A percentile compares a stretch with the other conserved stretches of the same genome.
These are phyloP conservation scores for Euphorbia corollata DNA, from an alignment of 441 rosid genomes.

Conservation along the genomic window DNA sequence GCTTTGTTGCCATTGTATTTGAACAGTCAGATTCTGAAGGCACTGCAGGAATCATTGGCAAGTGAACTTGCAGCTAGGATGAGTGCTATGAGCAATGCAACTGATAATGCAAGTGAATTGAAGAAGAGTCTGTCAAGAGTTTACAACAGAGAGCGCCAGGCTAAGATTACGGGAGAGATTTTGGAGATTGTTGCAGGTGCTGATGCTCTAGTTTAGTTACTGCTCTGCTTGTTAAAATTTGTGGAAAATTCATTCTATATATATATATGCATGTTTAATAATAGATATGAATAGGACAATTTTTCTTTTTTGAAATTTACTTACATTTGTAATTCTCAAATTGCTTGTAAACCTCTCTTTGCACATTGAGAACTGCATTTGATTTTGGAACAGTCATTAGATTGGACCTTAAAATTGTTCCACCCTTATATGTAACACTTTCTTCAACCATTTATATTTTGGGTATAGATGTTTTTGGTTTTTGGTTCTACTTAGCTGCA, in stretches of 20 bases:
- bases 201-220: constrained; percentile 38
- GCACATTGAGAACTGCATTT: constrained; percentile 29
- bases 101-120: constrained; percentile 73
- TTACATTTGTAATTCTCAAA: constrained; percentile 22
- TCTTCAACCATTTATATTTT: too few species aligned
- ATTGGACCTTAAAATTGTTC: not conserved
- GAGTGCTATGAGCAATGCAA: constrained; percentile 93
- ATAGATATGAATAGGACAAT: constrained; percentile 17
- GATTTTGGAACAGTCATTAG: constrained; percentile 14
- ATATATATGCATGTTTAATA: constrained; percentile 27
- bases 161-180: constrained; percentile 91
- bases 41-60: constrained; percentile 86
- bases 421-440: not conserved
- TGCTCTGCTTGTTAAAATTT: constrained; percentile 20
- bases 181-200: constrained; percentile 95
- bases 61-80: constrained; percentile 91
- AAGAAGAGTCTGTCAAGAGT: constrained; percentile 50
- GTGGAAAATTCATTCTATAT: constrained; percentile 21
- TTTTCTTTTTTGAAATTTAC: not conserved
- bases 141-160: constrained; percentile 84
- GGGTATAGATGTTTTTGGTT: too few species aligned
- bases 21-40: constrained; percentile 88
- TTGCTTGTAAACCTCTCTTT: constrained; percentile 22
- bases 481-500: too few species aligned
- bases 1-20: constrained; percentile 81